These are phyloP conservation scores for Stramenopiles sp. DNA, from an alignment of 352 stramenopile genomes.

Conservation along the genomic window DNA sequence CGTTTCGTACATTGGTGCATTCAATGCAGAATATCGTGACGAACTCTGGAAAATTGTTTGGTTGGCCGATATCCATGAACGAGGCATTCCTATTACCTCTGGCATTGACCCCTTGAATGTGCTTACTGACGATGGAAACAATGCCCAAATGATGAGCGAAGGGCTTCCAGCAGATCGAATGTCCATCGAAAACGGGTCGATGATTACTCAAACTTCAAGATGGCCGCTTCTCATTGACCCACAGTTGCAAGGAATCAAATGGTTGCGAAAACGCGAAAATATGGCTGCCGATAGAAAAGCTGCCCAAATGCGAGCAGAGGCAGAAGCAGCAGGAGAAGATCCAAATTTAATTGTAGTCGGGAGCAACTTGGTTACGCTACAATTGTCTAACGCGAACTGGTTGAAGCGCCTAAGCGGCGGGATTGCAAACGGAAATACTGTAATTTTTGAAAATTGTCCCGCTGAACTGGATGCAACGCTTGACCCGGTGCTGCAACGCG, in stretches of 20 bases:
- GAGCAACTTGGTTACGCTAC: constrained; percentile 60
- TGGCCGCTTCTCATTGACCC: constrained; percentile 94
- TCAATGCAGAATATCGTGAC: constrained; percentile 69
- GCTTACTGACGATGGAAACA: constrained; percentile 85
- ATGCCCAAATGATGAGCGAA: constrained; percentile 90
- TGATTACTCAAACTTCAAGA: constrained; percentile 88
- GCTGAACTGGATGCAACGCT: constrained; percentile 89
- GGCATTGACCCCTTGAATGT: constrained; percentile 79
- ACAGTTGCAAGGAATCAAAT: constrained; percentile 93
- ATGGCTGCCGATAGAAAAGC: constrained; percentile 16
- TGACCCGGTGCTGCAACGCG: constrained; percentile 76
- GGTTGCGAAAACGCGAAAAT: constrained; percentile 66
- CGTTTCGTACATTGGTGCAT: constrained; percentile 90
- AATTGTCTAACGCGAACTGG: constrained; percentile 88
- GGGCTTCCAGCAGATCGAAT: constrained; percentile 87
- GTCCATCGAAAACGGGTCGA: constrained; percentile 87
- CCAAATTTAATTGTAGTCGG: too few species aligned
- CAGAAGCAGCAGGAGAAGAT: constrained; percentile 83
- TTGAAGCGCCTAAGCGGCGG: constrained; percentile 71
- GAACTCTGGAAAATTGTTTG: constrained; percentile 56
- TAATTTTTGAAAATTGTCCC: constrained; percentile 92
- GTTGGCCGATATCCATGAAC: constrained; percentile 63
- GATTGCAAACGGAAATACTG: constrained; percentile 77
- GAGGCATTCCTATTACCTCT: constrained; percentile 76
- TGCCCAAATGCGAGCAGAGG: constrained; percentile 17